Evolutionary conservation across 768 basidiomycete species (phyloP).

Genomic region (Pisolithus sp.): DNA sequence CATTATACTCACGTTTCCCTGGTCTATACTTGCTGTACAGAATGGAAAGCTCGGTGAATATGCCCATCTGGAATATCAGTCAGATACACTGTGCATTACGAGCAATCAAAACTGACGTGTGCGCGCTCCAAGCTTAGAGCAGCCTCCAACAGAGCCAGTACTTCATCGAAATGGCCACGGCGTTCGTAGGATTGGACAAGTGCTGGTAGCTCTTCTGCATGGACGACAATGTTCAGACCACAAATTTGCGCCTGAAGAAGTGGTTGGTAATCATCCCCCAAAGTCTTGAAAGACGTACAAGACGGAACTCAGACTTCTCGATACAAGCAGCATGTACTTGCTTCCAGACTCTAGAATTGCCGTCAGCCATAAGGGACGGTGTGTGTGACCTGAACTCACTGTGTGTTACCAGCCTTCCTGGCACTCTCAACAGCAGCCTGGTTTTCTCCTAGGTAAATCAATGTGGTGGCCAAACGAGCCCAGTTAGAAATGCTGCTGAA

Average conservation of each 20-base stretch:
- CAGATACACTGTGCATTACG: not conserved
- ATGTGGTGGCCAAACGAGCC: conserved; percentile 95
- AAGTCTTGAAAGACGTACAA: conserved; percentile 41
- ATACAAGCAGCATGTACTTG: conserved; percentile 98
- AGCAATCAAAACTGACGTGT: conserved; percentile 46
- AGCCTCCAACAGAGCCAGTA: conserved; percentile 86
- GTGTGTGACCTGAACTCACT: conserved; percentile 44
- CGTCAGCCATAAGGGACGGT: conserved; percentile 5
- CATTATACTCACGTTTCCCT: conserved; percentile 66
- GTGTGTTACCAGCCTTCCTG: conserved; percentile 98
- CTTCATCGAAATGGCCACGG: conserved; percentile 90
- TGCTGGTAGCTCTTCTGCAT: conserved; percentile 78
- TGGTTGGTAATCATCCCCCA: conserved; percentile 2
- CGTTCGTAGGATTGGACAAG: conserved; percentile 82
- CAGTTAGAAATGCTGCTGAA: conserved; percentile 98
- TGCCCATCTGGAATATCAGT: conserved; percentile 64
- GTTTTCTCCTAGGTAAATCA: conserved; percentile 97
- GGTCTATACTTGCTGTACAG: conserved; percentile 94
- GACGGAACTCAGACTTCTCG: conserved; percentile 93
- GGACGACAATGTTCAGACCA: conserved; percentile 95
- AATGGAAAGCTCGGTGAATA: conserved; percentile 92
- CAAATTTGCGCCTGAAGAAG: conserved; percentile 83
- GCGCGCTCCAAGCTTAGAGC: conserved; percentile 95
- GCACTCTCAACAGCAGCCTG: conserved; percentile 98
- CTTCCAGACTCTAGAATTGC: conserved; percentile 83